A percentile compares a stretch with the other conserved stretches of the same genome.
Conservation (phyloP, 1,139 yeast species). For the Nadsonia starkeyi-henricii region DNA sequence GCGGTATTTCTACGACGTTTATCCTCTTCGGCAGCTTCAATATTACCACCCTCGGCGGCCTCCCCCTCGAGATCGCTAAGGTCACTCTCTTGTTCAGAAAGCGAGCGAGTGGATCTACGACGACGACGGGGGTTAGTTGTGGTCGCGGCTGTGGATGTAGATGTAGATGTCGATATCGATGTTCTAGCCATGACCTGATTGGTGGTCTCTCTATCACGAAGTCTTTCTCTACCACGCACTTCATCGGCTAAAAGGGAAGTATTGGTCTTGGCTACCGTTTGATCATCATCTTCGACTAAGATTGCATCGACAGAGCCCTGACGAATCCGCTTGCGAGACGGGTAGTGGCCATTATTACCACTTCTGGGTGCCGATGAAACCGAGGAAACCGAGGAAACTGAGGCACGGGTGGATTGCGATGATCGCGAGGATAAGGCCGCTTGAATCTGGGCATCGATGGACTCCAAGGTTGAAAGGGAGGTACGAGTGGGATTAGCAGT, state of each 20-base stretch:
- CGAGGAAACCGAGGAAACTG: no score
- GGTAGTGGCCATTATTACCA: no score
- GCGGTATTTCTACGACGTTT: conserved; percentile 68
- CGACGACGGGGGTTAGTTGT: conserved; percentile 1
- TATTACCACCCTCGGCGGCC: conserved; percentile 6
- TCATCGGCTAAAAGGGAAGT: conserved; percentile 4
- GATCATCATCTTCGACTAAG: no score
- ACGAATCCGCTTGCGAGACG: no score
- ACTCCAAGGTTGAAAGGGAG: conserved; percentile 3
- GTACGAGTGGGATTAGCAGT: conserved; percentile 5
- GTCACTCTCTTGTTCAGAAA: no score
- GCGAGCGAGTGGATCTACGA: not conserved
- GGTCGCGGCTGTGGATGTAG: conserved; percentile 4
- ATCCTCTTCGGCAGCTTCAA: conserved; percentile 35
- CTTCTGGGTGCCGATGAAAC: no score
- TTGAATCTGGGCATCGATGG: conserved; percentile 4
- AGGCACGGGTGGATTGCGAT: no score
- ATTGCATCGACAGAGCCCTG: no score
- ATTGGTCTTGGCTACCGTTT: no score
- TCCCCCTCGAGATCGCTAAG: no score
- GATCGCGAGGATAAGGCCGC: not conserved
- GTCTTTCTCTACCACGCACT: not conserved
- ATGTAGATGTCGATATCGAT: conserved; percentile 1
- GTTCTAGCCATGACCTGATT: not conserved
- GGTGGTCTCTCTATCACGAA: no score